phyloP scores from a whole-genome alignment of 78 protist genomes.

The Dictyostelium purpureum region DNA sequence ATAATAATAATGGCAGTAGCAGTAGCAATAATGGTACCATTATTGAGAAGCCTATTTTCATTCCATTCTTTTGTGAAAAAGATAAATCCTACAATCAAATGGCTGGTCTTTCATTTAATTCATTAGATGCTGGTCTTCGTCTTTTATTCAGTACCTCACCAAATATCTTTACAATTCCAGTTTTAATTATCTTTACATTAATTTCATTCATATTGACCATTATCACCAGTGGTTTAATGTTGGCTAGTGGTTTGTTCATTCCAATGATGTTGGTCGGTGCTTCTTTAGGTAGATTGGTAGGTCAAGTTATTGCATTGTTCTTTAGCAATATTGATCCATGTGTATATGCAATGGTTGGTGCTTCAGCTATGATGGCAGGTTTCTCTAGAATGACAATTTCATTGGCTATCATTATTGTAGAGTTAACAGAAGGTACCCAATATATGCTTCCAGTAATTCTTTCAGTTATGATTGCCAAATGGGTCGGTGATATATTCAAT shows the following conservation, averaged over 20 bases:
- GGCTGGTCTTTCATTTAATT: conserved; percentile 86
- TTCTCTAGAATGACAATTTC: conserved; percentile 93
- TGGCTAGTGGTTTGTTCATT: conserved; percentile 91
- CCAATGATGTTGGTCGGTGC: conserved; percentile 93
- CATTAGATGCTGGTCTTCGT: conserved; percentile 76
- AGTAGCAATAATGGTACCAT: not conserved
- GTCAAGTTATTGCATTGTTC: conserved; percentile 54
- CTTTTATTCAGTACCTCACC: conserved; percentile 61
- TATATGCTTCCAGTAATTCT: conserved; percentile 88
- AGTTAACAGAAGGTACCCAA: conserved; percentile 80
- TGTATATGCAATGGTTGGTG: conserved; percentile 92
- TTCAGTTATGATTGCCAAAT: conserved; percentile 86
- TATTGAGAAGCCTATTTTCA: not conserved
- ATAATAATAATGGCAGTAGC: too few species aligned
- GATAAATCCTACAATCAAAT: conserved; percentile 87
- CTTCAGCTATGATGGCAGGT: conserved; percentile 93
- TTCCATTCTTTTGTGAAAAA: conserved; percentile 6
- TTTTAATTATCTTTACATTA: conserved; percentile 72
- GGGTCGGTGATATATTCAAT: conserved; percentile 83
- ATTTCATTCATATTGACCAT: conserved; percentile 80
- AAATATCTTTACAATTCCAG: conserved; percentile 55
- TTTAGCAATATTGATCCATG: conserved; percentile 56
- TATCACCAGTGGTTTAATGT: conserved; percentile 87
- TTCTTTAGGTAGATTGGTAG: conserved; percentile 89
- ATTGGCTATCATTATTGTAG: conserved; percentile 90